Conservation (phyloP, 495 filamentous ascomycete species). For the Aspergillus conjunctus region DNA sequence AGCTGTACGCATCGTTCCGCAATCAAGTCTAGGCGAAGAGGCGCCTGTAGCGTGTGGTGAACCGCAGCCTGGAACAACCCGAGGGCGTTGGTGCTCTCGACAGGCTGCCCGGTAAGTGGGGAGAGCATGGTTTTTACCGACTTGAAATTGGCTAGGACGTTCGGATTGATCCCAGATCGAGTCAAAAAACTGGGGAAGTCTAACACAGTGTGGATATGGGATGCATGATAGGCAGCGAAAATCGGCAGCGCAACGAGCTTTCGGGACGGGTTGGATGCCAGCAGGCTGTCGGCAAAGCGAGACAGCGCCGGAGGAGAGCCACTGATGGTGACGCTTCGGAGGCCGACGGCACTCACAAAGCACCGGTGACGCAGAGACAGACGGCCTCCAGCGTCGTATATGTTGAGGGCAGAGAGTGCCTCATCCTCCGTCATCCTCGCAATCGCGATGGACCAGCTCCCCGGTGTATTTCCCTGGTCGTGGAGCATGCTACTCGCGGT, state of each 20-base stretch:
- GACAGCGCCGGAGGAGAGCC: not conserved
- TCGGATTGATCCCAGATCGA: not conserved
- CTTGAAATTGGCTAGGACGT: not conserved
- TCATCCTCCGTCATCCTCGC: not conserved
- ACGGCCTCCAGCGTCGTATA: not conserved
- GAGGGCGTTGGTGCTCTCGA: not conserved
- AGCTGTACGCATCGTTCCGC: not conserved
- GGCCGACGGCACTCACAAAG: not conserved
- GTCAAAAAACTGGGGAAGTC: not conserved
- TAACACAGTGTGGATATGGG: not conserved
- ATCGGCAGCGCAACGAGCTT: not conserved
- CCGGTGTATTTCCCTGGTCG: not conserved
- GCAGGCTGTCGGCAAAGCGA: not conserved
- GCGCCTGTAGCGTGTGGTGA: not conserved
- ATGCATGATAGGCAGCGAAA: not conserved
- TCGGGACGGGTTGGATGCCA: not conserved
- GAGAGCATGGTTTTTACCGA: not conserved
- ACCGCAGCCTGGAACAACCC: not conserved
- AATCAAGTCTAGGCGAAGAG: not conserved
- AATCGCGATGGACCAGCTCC: not conserved
- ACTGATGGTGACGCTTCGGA: not conserved
- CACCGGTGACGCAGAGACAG: not conserved
- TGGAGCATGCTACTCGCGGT: not conserved
- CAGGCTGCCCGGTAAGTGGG: too few relatives aligned
- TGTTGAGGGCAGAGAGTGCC: not conserved